Evolutionary conservation across 768 basidiomycete species (phyloP), one percentile per base, ranked within the genome.

Genomic region (Macrolepiota albuminosa): DNA sequence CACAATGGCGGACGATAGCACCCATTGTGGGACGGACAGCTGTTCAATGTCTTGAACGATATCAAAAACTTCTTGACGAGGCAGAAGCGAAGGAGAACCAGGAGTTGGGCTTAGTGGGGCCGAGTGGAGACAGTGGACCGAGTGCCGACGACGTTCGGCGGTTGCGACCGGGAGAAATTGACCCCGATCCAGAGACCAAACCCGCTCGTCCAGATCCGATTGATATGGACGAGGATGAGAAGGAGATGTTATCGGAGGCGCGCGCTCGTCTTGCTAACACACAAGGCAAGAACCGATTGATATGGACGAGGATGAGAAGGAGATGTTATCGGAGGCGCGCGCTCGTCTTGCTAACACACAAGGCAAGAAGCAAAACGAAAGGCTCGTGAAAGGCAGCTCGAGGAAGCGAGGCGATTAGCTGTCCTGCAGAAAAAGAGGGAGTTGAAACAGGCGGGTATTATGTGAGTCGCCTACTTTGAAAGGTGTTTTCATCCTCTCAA

Each of bases 221-320:
- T 66, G 97, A 99, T 75, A 99, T 99, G 97, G 97, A 99, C 70
- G 97, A 99, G 76, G 97, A 98, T 70, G 95, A 98, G 75, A 98
- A 98, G 86, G 97, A 98, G 73, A 98, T 99, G 97, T 76, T 99
- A 68, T 98, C 97, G 1, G 97, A 99, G 73, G 97, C 97, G 33
- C 88, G 97, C 65, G 97, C 97, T 6, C 88, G 97, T 76, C 81
- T 99, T 39, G 97, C 97, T 53, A 99, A 99, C 71, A 99, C 97
- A 0, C 97, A 99, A 73, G 97, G 97, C 39, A 99, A 99, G 74
- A 99, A 99, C 97, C 97, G 6, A 98, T 98, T 66, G 97, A 99
- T 75, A 99, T 99, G 97, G 97, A 99, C 70, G 97, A 99, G 76
- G 97, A 98, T 70, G 95, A 98, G 75, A 98, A 98, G 86, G 97